These are phyloP conservation scores for Pouteria campechiana DNA, from an alignment of 179 eudicot genomes.

Conservation along the genomic window DNA sequence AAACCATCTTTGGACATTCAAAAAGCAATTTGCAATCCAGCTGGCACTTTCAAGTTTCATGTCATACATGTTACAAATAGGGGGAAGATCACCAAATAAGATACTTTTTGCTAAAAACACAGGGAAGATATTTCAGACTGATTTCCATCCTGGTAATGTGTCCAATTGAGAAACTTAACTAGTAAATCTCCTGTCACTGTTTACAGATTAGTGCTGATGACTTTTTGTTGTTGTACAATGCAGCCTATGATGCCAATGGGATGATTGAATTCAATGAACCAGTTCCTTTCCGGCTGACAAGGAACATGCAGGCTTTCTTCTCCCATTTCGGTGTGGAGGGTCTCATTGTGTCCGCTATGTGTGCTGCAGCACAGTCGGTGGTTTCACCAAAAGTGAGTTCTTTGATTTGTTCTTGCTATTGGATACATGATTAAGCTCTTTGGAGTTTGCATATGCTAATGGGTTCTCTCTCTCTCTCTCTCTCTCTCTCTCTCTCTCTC, in stretches of 20 bases:
- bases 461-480: neutral
- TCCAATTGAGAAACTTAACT: too few species aligned
- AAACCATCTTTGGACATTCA: slow-evolving; percentile 97
- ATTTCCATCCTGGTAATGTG: slow-evolving; percentile 99
- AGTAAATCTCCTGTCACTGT: too few species aligned
- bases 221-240: too few species aligned
- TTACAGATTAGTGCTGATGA: too few species aligned
- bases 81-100: slow-evolving; percentile 97
- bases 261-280: slow-evolving; percentile 98
- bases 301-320: slow-evolving; percentile 94
- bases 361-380: slow-evolving; percentile 91
- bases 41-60: slow-evolving; percentile 91
- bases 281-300: slow-evolving; percentile 91
- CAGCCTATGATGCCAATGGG: slow-evolving; percentile 93
- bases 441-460: too few species aligned
- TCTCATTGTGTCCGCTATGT: slow-evolving; percentile 91
- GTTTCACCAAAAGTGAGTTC: slow-evolving; percentile 73
- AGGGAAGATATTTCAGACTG: slow-evolving; percentile 95
- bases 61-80: slow-evolving; percentile 93
- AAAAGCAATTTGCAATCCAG: slow-evolving; percentile 92
- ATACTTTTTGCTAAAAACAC: slow-evolving; percentile 96
- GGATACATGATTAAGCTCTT: neutral
- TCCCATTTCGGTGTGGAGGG: slow-evolving; percentile 98
- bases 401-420: neutral
- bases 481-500: neutral